Evolutionary conservation across 345 rosid genomes (phyloP).

Genomic region (Litchi chinensis): DNA sequence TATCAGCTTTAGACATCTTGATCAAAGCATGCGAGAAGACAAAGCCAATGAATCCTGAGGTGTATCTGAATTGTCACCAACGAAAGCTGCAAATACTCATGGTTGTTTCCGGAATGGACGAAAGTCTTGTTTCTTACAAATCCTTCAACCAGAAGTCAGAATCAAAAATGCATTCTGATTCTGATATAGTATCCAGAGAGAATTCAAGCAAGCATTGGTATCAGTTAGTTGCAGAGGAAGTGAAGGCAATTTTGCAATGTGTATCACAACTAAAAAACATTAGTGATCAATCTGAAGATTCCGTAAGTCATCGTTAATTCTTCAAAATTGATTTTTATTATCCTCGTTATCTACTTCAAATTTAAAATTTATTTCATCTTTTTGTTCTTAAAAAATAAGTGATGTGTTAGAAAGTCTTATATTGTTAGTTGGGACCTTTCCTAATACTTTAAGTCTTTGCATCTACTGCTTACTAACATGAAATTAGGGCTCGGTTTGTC

Average conservation of each 20-base stretch:
- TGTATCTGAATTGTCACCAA: conserved; percentile 69
- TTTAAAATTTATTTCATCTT: not conserved
- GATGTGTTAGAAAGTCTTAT: no score
- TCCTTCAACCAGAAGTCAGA: conserved; percentile 32
- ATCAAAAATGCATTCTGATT: conserved; percentile 34
- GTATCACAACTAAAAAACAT: conserved; percentile 57
- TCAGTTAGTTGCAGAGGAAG: conserved; percentile 74
- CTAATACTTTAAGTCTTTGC: no score
- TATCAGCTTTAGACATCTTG: conserved; percentile 70
- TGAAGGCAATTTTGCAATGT: conserved; percentile 68
- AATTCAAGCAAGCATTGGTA: conserved; percentile 51
- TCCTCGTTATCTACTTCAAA: conserved; percentile 16
- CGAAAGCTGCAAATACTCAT: conserved; percentile 78
- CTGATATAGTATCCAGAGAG: conserved; percentile 41
- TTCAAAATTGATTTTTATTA: conserved; percentile 3
- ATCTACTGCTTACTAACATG: no score
- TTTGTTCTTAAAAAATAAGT: not conserved
- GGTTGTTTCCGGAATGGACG: conserved; percentile 56
- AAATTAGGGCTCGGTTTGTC: no score
- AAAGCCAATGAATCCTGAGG: conserved; percentile 61
- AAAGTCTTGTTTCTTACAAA: conserved; percentile 39
- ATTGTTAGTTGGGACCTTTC: no score
- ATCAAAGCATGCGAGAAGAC: conserved; percentile 71
- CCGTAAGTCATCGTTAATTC: conserved; percentile 52
- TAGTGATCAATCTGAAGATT: conserved; percentile 54